Evolutionary conservation across 257 asterid genomes (phyloP).

Genomic region (Verbena officinalis): DNA sequence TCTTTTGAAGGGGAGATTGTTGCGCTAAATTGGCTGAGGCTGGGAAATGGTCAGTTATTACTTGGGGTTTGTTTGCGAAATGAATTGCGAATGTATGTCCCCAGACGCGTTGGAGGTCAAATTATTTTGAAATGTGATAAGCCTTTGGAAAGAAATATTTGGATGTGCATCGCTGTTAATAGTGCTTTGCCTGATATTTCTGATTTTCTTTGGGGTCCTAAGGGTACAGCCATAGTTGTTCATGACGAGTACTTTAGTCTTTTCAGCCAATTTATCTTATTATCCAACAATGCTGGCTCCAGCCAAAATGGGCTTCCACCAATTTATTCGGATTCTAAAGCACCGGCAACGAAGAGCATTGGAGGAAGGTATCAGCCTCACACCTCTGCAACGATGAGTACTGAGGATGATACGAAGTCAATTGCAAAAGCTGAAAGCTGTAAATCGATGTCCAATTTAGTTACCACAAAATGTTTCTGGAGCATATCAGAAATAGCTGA

Average conservation of each 20-base stretch:
- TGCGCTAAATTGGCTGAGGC: conserved; percentile 66
- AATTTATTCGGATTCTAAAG: conserved; percentile 32
- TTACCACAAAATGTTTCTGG: conserved; percentile 48
- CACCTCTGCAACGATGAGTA: conserved; percentile 37
- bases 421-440: conserved; percentile 34
- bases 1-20: conserved; percentile 66
- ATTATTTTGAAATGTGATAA: conserved; percentile 56
- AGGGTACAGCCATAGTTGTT: conserved; percentile 62
- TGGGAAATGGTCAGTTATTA: conserved; percentile 79
- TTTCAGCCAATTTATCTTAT: conserved; percentile 59
- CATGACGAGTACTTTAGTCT: conserved; percentile 67
- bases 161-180: conserved; percentile 76
- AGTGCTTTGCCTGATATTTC: conserved; percentile 52
- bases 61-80: conserved; percentile 77
- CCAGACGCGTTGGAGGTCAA: conserved; percentile 65
- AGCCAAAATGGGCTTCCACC: conserved; percentile 26
- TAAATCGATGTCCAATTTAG: conserved; percentile 34
- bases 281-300: conserved; percentile 42
- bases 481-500: conserved; percentile 77
- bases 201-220: conserved; percentile 94
- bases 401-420: conserved; percentile 37
- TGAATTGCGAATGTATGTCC: conserved; percentile 68
- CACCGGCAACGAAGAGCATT: conserved; percentile 24
- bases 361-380: conserved; percentile 35
- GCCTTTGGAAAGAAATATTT: conserved; percentile 53